phyloP scores from a whole-genome alignment of 106 monocot genomes.

The Apostasia ramifera region DNA sequence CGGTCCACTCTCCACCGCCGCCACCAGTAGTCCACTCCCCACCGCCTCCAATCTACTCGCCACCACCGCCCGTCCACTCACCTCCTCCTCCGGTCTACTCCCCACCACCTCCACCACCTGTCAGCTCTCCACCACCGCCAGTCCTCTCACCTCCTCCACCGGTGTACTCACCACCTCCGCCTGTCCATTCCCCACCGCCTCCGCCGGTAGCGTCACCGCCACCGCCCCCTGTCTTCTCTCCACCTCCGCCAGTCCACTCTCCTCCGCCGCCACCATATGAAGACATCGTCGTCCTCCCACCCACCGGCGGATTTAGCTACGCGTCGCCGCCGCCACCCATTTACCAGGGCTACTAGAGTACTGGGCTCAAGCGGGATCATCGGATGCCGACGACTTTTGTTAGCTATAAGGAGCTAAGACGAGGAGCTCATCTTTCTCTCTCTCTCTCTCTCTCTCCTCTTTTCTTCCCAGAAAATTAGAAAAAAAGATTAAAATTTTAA shows the following conservation, averaged over 20 bases:
- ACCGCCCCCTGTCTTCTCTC: background rate
- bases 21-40: background rate
- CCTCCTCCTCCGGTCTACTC: background rate
- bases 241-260: constrained; percentile 2
- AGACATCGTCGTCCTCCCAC: background rate
- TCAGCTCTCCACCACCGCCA: background rate
- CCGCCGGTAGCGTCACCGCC: background rate
- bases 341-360: constrained; percentile 4
- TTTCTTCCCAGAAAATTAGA: background rate
- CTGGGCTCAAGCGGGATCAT: background rate
- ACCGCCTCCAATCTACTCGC: background rate
- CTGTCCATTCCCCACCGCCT: background rate
- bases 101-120: background rate
- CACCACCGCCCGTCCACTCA: background rate
- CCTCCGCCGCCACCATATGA: background rate
- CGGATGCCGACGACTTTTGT: background rate
- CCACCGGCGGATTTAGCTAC: constrained; percentile 3
- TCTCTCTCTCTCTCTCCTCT: background rate
- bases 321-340: constrained; percentile 9
- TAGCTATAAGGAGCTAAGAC: background rate
- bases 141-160: constrained; percentile 3
- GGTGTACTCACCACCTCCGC: background rate
- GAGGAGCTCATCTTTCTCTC: background rate
- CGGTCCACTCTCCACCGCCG: constrained; percentile 4
- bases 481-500: background rate